Evolutionary conservation across 1,284 basidiomycete genomes (phyloP), one percentile per base, ranked within the genome.

Genomic region (Peniophora sp.): DNA sequence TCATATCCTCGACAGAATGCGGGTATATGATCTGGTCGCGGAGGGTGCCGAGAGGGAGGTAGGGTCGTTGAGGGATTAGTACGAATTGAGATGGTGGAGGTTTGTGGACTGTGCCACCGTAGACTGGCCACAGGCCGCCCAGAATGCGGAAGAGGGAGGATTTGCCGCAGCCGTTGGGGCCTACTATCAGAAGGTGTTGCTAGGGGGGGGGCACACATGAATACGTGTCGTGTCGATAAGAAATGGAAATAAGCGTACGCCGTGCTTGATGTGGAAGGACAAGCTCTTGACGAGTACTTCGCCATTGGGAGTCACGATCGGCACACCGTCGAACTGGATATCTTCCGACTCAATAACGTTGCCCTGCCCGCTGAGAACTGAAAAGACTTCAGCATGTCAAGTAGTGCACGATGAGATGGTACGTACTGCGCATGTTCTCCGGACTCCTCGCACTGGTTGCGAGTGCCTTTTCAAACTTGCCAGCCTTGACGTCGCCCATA

Each of bases 111-210:
- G 81, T 76, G 0, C 96, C 96, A 17, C 91, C 96, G 62, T 97
- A 97, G 3, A 97, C 89, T 1, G 96, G 95, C 95, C 96, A 99
- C 6, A 99, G 79, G 17, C 95, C 96, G 39, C 95, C 96, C 2
- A 99, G 75, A 53, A 98, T 97, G 23, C 96, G 83, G 77, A 97
- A 97, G 48, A 98, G 70, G 5, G 88, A 92, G 0, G 87, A 90
- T 65, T 96, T 96, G 22, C 93, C 93, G 59, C 90, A 89, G 74
- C 92, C 95, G 61, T 97, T 97, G 0, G 94, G 92, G 2, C 94
- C 93, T 46, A 96, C 88, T 46, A 96, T 92, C 14, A 96, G 79
- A 2, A 96, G 70, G 62, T 95, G 90, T 81, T 92, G 83, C 88
- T 92, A 58, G 43, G 43, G 16, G 27, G 10, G 12, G 10, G n/a